phyloP scores from a whole-genome alignment of 2,329 filamentous ascomycete species.

The Monosporascus sp. region DNA sequence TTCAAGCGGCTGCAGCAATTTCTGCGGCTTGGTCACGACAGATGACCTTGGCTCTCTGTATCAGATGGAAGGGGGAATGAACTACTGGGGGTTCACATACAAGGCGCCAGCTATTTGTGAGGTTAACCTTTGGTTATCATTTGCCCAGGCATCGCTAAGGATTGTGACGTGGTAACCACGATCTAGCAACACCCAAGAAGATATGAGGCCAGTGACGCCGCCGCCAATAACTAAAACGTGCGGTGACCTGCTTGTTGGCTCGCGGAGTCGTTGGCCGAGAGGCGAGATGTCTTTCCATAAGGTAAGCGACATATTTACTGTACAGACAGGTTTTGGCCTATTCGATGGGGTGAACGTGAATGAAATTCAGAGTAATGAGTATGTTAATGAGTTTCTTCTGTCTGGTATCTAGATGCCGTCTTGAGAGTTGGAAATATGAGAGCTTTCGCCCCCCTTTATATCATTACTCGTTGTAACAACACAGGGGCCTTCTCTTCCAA shows the following conservation, averaged over 20 bases:
- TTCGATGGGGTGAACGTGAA: neutral
- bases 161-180: slow-evolving; percentile 39
- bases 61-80: no score
- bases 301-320: slow-evolving; percentile 21
- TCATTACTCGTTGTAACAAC: no score
- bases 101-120: slow-evolving; percentile 42
- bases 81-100: neutral
- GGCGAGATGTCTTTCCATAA: slow-evolving; percentile 28
- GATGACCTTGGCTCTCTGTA: no score
- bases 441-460: neutral
- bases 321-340: neutral
- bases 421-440: neutral
- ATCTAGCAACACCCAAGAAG: slow-evolving; percentile 38
- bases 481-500: neutral
- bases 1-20: no score
- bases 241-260: slow-evolving; percentile 21
- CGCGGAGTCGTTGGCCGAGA: slow-evolving; percentile 18
- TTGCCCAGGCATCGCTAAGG: slow-evolving; percentile 36
- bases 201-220: slow-evolving; percentile 25
- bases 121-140: slow-evolving; percentile 31
- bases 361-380: neutral
- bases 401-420: neutral
- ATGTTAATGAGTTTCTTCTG: neutral
- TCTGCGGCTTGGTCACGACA: neutral
- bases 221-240: slow-evolving; percentile 26